phyloP scores from a whole-genome alignment of 176 grass and related monocot genomes.

The Typha latifolia region DNA sequence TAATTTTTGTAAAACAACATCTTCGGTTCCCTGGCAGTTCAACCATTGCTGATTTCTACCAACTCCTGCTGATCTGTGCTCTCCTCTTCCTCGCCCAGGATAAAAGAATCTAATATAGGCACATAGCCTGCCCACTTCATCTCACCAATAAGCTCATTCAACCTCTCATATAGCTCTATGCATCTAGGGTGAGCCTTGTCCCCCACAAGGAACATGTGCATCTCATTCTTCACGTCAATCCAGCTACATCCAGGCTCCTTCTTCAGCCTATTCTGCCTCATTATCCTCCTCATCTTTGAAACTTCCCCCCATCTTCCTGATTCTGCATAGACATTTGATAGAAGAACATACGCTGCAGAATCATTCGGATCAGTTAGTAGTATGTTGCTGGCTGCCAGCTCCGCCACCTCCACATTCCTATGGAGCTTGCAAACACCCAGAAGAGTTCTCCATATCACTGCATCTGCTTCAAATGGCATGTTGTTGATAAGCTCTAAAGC shows the following conservation, averaged over 20 bases:
- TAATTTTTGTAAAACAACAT: too few species aligned
- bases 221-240: conserved; percentile 66
- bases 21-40: too few species aligned
- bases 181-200: conserved; percentile 56
- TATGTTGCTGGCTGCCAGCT: conserved; percentile 54
- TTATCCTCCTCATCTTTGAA: conserved; percentile 57
- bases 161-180: conserved; percentile 49
- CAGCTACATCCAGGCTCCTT: conserved; percentile 91
- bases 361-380: conserved; percentile 50
- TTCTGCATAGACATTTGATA: conserved; percentile 63
- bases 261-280: conserved; percentile 53
- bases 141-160: conserved; percentile 56
- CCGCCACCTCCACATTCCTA: conserved; percentile 56
- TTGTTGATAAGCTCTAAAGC: conserved; percentile 48
- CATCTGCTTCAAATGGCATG: conserved; percentile 69
- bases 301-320: conserved; percentile 55
- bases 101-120: conserved; percentile 26
- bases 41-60: not conserved
- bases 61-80: conserved; percentile 5
- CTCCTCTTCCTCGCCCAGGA: conserved; percentile 32
- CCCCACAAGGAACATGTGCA: conserved; percentile 67
- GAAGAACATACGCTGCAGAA: conserved; percentile 65
- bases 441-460: conserved; percentile 72
- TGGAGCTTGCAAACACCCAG: conserved; percentile 62
- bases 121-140: conserved; percentile 56